phyloP scores from a whole-genome alignment of 1,139 yeast genomes.

The Saccharomycopsis hybrid region DNA sequence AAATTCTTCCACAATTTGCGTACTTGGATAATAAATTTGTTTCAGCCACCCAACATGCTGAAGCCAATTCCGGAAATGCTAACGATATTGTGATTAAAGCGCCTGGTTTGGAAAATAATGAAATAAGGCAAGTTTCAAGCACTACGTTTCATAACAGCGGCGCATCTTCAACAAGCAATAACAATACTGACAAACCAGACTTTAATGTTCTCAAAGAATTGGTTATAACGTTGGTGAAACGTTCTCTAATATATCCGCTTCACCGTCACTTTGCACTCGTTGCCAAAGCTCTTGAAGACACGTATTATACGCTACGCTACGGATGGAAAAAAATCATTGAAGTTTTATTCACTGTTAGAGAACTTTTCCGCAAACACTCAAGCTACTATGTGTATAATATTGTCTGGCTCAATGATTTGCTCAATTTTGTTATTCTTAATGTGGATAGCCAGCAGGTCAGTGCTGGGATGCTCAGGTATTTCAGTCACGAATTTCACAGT shows the following conservation, averaged over 20 bases:
- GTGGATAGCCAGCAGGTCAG: conserved; percentile 39
- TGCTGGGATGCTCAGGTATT: conserved; percentile 45
- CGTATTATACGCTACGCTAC: conserved; percentile 52
- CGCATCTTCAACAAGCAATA: background rate
- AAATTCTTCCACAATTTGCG: conserved; percentile 69
- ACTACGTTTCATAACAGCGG: no score
- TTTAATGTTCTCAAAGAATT: conserved; percentile 41
- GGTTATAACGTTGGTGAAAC: conserved; percentile 54
- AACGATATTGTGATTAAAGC: background rate
- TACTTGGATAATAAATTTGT: conserved; percentile 56
- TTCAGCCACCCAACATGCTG: conserved; percentile 35
- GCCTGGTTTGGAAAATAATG: background rate
- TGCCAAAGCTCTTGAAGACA: conserved; percentile 68
- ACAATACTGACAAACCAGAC: conserved; percentile 22
- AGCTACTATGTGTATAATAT: conserved; percentile 80
- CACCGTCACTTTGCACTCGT: conserved; percentile 64
- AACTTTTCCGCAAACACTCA: conserved; percentile 77
- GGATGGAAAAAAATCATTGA: conserved; percentile 66
- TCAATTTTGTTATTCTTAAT: conserved; percentile 69
- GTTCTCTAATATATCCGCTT: conserved; percentile 75
- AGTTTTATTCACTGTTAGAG: conserved; percentile 53
- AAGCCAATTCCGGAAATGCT: no score
- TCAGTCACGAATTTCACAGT: conserved; percentile 60
- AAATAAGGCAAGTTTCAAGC: no score
- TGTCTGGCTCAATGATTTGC: conserved; percentile 72